These are phyloP conservation scores for Omphalotus guepiniiformis DNA, from an alignment of 768 basidiomycete species.

Conservation along the genomic window DNA sequence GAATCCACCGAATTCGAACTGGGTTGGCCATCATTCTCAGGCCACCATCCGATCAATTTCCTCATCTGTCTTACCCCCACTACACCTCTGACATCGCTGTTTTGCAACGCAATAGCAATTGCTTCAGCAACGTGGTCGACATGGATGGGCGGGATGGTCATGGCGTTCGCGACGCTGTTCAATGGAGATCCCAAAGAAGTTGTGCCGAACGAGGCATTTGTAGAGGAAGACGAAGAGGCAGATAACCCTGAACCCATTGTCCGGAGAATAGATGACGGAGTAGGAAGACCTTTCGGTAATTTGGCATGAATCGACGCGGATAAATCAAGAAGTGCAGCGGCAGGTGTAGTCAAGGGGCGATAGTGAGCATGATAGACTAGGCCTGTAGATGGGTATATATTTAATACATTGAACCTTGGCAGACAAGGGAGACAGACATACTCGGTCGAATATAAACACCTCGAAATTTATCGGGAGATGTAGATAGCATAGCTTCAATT, in stretches of 20 bases:
- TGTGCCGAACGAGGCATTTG: constrained; percentile 21
- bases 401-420: constrained; percentile 2
- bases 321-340: constrained; percentile 79
- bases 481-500: constrained; percentile 52
- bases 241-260: constrained; percentile 36
- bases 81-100: constrained; percentile 53
- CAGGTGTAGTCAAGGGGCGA: constrained; percentile 83
- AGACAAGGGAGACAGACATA: constrained; percentile 35
- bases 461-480: constrained; percentile 41
- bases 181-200: constrained; percentile 35
- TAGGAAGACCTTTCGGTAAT: constrained; percentile 52
- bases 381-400: constrained; percentile 42
- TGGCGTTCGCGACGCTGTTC: constrained; percentile 69
- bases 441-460: constrained; percentile 88
- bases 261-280: constrained; percentile 62
- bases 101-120: constrained; percentile 59
- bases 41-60: constrained; percentile 64
- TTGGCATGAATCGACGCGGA: constrained; percentile 69
- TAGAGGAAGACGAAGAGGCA: not conserved
- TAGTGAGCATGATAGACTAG: constrained; percentile 95
- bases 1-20: no score
- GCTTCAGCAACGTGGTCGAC: constrained; percentile 94
- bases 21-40: not conserved
- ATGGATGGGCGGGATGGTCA: constrained; percentile 88
- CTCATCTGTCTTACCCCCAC: constrained; percentile 73